These are phyloP conservation scores for Thalassiosira hispida DNA, from an alignment of 352 stramenopile species.

Conservation along the genomic window DNA sequence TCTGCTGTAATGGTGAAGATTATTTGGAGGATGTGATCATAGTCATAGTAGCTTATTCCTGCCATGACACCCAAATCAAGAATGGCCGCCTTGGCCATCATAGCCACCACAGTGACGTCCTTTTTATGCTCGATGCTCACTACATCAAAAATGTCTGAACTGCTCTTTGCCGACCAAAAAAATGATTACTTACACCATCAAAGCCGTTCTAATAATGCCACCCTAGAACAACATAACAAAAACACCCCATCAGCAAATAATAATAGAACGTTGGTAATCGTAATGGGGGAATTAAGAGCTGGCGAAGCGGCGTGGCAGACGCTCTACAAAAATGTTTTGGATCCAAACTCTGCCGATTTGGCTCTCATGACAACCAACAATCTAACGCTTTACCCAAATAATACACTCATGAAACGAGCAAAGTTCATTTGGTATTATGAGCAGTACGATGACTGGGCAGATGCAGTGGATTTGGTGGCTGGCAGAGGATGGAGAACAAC, in stretches of 20 bases:
- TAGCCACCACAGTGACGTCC: neutral
- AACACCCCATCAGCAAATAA: neutral
- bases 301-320: slow-evolving; percentile 60
- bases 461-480: slow-evolving; percentile 58
- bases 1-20: no score
- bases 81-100: neutral
- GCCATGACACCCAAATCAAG: no score
- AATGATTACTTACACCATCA: neutral
- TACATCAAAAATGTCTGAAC: neutral
- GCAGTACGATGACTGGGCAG: slow-evolving; percentile 56
- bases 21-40: no score
- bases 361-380: slow-evolving; percentile 31
- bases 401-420: slow-evolving; percentile 17
- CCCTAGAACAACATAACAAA: neutral
- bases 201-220: neutral
- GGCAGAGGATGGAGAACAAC: slow-evolving; percentile 15
- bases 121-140: neutral
- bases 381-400: neutral
- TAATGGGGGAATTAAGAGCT: slow-evolving; percentile 56
- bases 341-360: slow-evolving; percentile 60
- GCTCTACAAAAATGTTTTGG: slow-evolving; percentile 58
- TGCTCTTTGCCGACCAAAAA: neutral
- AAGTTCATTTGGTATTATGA: slow-evolving; percentile 50
- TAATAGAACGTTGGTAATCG: slow-evolving; percentile 59
- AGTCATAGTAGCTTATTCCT: no score